Base-by-base conservation (phyloP, 208 protist species). In the Trichomonas vaginalis region DNA sequence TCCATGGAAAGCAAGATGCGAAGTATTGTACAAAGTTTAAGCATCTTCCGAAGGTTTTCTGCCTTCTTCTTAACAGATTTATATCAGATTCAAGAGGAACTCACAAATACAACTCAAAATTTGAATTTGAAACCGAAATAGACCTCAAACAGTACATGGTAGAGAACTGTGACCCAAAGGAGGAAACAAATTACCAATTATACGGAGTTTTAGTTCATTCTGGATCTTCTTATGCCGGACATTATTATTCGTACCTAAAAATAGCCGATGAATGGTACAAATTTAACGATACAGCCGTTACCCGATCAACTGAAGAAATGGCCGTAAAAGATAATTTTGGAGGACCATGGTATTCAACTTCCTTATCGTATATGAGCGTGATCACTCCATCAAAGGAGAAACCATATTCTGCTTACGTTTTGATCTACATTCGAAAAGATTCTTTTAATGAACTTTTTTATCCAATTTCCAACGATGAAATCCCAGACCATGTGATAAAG, bases 1-100 rank as follows among this genome's bases (percentile, higher is more conserved):
- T 48, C 14, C 47, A 46, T 88, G 82, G 82, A 48, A 45, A 45
- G 17, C 96, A 97, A 96, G 97, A 98, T 95, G 98, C 98, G 23
- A 97, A 97, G 47, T 98, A 98, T 82, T 97, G 98, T 46, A 96
- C 96, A 40, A 79, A 88, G 32, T 98, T 98, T 96, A 92, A 96
- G 39, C 96, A 70, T 47, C 96, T 98, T 37, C 98, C 98, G 15
- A 98, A 97, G 39, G 97, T 98, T 9, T 96, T 98, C 35, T 96
- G 98, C 88, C 87, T 98, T 35, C 98, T 98, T 62, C 97, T 98
- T 0, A 98, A 98, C 95, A 96, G 98, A n/a, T 98, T 98, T 95
- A 98, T 98, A 82, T 98, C 98, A 96, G 98, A 98, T 96, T 96
- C 96, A 61, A 46, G 96, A 37, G 95, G 62, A 14, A 98, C 98